Percentiles rank a stretch among this genome's conserved stretches.
These are phyloP conservation scores for Linderniella brevidens DNA, from an alignment of 257 asterid species.

Conservation along the genomic window DNA sequence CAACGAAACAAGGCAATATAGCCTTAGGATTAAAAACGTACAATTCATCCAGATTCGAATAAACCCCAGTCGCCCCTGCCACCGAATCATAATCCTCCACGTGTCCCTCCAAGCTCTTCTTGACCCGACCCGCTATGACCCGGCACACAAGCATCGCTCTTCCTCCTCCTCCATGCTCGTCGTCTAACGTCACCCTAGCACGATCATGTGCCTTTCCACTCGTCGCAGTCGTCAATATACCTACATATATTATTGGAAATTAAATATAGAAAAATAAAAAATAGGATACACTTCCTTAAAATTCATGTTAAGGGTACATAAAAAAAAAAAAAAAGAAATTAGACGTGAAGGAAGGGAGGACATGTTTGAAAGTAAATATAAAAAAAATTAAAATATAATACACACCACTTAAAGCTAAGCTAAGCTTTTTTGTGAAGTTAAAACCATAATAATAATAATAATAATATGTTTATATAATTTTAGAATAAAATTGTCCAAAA, in stretches of 20 bases:
- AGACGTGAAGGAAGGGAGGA: too few relatives aligned
- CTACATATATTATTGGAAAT: conserved; percentile 5
- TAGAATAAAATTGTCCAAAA: background rate
- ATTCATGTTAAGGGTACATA: background rate
- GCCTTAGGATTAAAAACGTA: conserved; percentile 18
- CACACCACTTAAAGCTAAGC: too few relatives aligned
- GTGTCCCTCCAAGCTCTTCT: conserved; percentile 17
- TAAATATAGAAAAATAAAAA: background rate
- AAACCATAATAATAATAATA: too few relatives aligned
- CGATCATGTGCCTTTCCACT: conserved; percentile 58
- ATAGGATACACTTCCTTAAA: background rate
- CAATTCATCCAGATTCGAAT: conserved; percentile 19
- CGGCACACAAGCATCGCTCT: conserved; percentile 66
- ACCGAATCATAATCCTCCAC: conserved; percentile 18
- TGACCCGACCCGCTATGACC: conserved; percentile 56
- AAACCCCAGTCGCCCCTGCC: conserved; percentile 8
- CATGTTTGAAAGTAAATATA: too few relatives aligned
- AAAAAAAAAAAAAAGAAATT: too few relatives aligned
- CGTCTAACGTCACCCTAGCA: conserved; percentile 3
- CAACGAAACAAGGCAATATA: conserved; percentile 23
- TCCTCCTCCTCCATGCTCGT: conserved; percentile 8
- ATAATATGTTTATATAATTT: background rate
- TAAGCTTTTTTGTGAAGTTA: too few relatives aligned
- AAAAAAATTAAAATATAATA: too few relatives aligned
- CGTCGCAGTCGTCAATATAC: conserved; percentile 50